These are phyloP conservation scores for Malassezia yamatoensis DNA, from an alignment of 1,284 basidiomycete species.

Conservation along the genomic window DNA sequence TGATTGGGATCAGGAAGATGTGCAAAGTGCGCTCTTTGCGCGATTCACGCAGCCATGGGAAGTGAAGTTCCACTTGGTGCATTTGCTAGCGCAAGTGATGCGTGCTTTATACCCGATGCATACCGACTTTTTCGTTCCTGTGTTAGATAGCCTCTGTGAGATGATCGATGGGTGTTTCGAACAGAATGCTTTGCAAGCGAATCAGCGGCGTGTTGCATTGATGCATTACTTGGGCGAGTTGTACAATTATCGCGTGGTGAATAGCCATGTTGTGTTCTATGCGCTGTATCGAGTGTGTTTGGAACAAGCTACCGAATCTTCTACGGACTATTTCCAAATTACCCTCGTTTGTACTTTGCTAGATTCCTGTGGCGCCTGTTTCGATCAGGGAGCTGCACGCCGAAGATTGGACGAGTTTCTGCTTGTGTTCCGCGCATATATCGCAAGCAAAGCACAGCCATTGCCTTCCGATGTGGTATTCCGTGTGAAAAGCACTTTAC, in stretches of 20 bases:
- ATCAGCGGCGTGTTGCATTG: constrained; percentile 80
- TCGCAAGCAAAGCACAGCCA: constrained; percentile 61
- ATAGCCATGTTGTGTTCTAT: constrained; percentile 81
- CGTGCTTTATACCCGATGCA: constrained; percentile 88
- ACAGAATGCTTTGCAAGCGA: constrained; percentile 79
- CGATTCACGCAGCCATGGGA: constrained; percentile 95
- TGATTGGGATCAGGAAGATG: constrained; percentile 74
- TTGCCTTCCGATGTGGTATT: constrained; percentile 95
- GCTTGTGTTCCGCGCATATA: constrained; percentile 5
- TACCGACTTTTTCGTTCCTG: constrained; percentile 70
- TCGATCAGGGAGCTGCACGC: constrained; percentile 57
- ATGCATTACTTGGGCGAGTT: constrained; percentile 91
- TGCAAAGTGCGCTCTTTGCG: constrained; percentile 54
- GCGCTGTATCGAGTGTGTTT: constrained; percentile 88
- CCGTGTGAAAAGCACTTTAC: constrained; percentile 69
- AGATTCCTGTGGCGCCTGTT: constrained; percentile 95
- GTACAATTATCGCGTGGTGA: constrained; percentile 90
- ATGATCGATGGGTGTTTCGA: constrained; percentile 82
- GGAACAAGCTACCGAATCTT: constrained; percentile 77
- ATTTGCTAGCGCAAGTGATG: constrained; percentile 81
- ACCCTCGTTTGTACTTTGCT: constrained; percentile 81
- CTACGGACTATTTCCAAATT: constrained; percentile 78
- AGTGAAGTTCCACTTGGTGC: constrained; percentile 79
- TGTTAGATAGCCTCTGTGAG: constrained; percentile 89
- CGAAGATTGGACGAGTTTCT: constrained; percentile 9